Evolutionary conservation across 179 eudicot species (phyloP).

Genomic region (Beta macrorhiza): DNA sequence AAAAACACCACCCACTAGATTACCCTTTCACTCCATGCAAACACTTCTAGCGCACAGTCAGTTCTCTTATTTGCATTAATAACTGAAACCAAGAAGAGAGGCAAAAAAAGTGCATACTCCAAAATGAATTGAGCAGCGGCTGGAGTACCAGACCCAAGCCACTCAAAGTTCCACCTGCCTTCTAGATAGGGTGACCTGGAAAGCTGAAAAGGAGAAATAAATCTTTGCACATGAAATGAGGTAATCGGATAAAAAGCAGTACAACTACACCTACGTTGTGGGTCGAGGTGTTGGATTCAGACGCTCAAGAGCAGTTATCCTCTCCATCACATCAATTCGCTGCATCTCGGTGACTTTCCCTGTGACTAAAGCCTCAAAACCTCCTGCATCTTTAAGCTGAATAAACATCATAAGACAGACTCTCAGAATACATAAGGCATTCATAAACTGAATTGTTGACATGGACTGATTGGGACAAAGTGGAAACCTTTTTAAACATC

Average conservation of each 20-base stretch:
- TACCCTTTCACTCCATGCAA: constrained; percentile 21
- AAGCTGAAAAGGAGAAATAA: constrained; percentile 44
- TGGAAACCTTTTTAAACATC: background rate
- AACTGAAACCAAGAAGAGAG: constrained; percentile 9
- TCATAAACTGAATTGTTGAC: background rate
- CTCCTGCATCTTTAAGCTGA: constrained; percentile 86
- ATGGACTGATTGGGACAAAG: background rate
- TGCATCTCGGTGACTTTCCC: constrained; percentile 78
- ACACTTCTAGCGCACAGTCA: background rate
- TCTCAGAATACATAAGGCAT: constrained; percentile 5
- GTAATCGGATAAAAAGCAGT: constrained; percentile 18
- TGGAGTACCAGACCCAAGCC: constrained; percentile 79
- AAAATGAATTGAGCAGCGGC: constrained; percentile 58
- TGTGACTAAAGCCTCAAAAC: constrained; percentile 67
- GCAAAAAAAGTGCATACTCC: constrained; percentile 48
- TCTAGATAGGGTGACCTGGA: constrained; percentile 88
- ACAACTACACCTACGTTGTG: constrained; percentile 74
- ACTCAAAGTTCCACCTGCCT: constrained; percentile 87
- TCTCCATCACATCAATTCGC: constrained; percentile 81
- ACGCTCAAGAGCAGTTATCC: constrained; percentile 79
- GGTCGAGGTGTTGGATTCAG: constrained; percentile 97
- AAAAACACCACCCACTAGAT: constrained; percentile 21
- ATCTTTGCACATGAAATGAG: constrained; percentile 25
- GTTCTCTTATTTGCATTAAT: background rate
- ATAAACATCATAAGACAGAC: constrained; percentile 10